Conservation (phyloP, 495 filamentous ascomycete species). For the Aspergillus coremiiformis region DNA sequence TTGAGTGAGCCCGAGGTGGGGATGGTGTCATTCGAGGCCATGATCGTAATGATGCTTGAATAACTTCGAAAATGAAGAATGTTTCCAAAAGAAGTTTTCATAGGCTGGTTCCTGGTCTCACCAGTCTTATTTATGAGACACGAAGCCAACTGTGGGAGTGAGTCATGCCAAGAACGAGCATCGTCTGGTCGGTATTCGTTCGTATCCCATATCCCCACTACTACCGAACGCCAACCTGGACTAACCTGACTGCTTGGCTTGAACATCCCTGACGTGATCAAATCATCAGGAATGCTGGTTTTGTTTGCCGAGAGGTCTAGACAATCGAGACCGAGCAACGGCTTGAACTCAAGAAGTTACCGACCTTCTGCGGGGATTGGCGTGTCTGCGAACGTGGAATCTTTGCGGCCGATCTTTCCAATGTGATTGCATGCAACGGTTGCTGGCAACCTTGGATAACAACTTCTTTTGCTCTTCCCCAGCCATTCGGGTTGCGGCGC, state of each 20-base stretch:
- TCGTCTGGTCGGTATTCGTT: background rate
- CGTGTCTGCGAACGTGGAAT: conserved; percentile 16
- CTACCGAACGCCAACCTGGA: background rate
- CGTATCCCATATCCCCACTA: background rate
- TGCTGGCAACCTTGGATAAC: conserved; percentile 15
- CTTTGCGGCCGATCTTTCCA: conserved; percentile 19
- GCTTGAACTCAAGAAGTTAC: conserved; percentile 18
- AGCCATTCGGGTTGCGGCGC: conserved; percentile 12
- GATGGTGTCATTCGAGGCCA: background rate
- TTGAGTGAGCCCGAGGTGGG: conserved; percentile 10
- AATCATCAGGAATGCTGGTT: background rate
- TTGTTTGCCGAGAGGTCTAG: background rate
- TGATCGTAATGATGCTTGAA: background rate
- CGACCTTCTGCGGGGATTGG: conserved; percentile 18
- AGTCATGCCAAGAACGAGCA: background rate
- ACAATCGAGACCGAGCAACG: conserved; percentile 1
- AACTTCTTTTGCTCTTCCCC: conserved; percentile 23
- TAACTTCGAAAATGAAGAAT: background rate
- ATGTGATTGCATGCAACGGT: conserved; percentile 16
- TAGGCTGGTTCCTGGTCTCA: background rate
- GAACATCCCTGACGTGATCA: background rate
- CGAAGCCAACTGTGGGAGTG: background rate
- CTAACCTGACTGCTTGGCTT: background rate
- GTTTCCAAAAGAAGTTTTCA: background rate
- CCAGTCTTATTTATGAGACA: background rate